Evolutionary conservation across 164 flowering plant genomes (phyloP), one percentile per base, ranked within the genome.

Genomic region (Umbellularia californica): DNA sequence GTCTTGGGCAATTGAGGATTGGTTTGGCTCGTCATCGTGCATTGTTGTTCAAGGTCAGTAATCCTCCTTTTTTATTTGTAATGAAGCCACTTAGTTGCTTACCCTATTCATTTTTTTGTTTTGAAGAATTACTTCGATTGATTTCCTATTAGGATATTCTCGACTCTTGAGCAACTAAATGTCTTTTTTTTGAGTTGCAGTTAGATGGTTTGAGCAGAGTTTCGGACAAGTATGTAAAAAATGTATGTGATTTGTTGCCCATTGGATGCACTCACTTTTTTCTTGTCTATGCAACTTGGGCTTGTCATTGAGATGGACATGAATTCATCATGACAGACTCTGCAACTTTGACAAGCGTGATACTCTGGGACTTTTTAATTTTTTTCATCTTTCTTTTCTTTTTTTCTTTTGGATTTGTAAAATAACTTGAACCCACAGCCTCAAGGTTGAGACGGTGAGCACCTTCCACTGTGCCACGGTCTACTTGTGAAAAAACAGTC

Each of bases 11-110:
- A 76, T 81, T 95, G 77, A 90, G 85, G 24, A 81, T 90, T 83
- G 98, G 99, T 60, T 80, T 93, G 89, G 91, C 97, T 79, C 97
- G 99, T 82, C 99, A 95, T 78, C 92, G 99, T 68, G 97, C 99
- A 71, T 82, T 95, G 80, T 73, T 95, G 66, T 95, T 91, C 80
- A 95, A 93, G 97, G 99, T 95, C 33, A 51, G 72, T 55, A 66
- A 30, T 33, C n/a, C 35, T 2, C 33, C 35, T 52, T 30, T 67
- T 30, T 70, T 15, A 24, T n/a, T 24, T 20, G 50, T 67, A 64
- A 6, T 25, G 28, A 64, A 64, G 67, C 67, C 5, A 4, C 28
- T n/a, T n/a, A 64, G 27, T 64, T 2, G 14, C 25, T 64, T 27
- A 23, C 28, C 67, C 28, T 64, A 25, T 64, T 64, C 67, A 64